phyloP scores from a whole-genome alignment of 139 green algal species.

The Haematococcus lacustris region DNA sequence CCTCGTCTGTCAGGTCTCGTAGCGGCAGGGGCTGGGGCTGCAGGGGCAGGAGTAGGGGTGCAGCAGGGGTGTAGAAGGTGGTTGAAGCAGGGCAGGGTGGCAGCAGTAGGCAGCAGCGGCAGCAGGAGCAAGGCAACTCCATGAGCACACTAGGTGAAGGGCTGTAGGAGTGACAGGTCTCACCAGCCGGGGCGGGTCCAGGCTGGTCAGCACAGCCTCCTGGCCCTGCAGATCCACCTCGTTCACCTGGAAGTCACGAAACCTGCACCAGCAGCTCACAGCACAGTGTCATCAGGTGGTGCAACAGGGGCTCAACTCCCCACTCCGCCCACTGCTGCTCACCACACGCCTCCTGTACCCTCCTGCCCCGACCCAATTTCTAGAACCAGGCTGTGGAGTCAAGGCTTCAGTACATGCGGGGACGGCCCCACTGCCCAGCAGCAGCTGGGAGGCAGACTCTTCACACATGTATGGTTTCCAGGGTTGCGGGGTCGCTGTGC shows the following conservation, averaged over 20 bases:
- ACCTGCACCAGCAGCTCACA: slow-evolving; percentile 36
- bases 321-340: neutral
- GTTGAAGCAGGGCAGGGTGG: too few species aligned
- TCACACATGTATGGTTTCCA: too few species aligned
- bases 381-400: neutral
- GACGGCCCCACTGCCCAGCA: neutral
- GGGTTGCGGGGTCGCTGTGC: too few species aligned
- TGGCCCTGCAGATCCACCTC: slow-evolving; percentile 56
- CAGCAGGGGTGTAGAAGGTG: too few species aligned
- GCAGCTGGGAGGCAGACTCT: neutral
- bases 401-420: neutral
- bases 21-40: neutral
- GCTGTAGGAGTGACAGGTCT: neutral
- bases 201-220: slow-evolving; percentile 44
- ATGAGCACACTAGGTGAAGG: neutral
- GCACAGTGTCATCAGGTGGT: neutral
- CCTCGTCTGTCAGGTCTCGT: neutral
- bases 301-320: neutral
- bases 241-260: slow-evolving; percentile 78
- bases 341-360: neutral
- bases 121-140: neutral
- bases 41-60: neutral
- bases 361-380: neutral
- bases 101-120: too few species aligned
- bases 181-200: slow-evolving; percentile 1